Conservation (phyloP, 129 eudicot genomes). For the Flaveria brownii region DNA sequence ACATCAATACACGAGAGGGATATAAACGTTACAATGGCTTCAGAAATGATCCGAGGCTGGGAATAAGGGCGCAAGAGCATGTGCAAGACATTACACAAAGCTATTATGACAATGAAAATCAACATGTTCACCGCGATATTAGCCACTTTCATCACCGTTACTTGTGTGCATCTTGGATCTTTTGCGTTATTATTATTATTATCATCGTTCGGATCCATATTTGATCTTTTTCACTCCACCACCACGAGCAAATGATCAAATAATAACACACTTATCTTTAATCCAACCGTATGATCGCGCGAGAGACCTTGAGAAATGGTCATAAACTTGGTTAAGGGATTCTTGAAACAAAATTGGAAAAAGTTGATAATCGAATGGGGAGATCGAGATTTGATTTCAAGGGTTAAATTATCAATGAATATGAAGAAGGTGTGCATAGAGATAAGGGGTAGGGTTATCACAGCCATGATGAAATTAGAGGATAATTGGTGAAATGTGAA, state of each 20-base stretch:
- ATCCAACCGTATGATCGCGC: slow-evolving; percentile 17
- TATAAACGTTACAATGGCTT: slow-evolving; percentile 54
- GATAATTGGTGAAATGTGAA: slow-evolving; percentile 22
- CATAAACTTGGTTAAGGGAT: slow-evolving; percentile 18
- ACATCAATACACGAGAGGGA: neutral
- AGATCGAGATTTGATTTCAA: too few relatives aligned
- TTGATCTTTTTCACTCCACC: neutral
- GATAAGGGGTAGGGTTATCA: slow-evolving; percentile 11
- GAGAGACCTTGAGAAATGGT: slow-evolving; percentile 15
- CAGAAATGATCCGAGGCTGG: slow-evolving; percentile 89
- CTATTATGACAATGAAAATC: slow-evolving; percentile 51
- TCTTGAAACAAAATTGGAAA: slow-evolving; percentile 17
- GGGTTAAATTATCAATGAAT: neutral
- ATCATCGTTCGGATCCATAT: slow-evolving; percentile 26
- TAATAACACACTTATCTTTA: slow-evolving; percentile 18
- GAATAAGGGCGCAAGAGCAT: slow-evolving; percentile 60
- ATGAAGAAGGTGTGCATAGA: slow-evolving; percentile 24
- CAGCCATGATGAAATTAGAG: slow-evolving; percentile 30
- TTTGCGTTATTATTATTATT: neutral
- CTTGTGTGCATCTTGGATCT: slow-evolving; percentile 42
- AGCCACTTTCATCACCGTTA: slow-evolving; percentile 47
- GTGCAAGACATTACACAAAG: slow-evolving; percentile 66
- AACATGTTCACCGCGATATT: slow-evolving; percentile 69
- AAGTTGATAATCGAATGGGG: slow-evolving; percentile 13
- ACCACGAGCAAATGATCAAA: neutral